Evolutionary conservation across 2,329 filamentous ascomycete genomes (phyloP).

Genomic region (Drechslerella stenobrocha): DNA sequence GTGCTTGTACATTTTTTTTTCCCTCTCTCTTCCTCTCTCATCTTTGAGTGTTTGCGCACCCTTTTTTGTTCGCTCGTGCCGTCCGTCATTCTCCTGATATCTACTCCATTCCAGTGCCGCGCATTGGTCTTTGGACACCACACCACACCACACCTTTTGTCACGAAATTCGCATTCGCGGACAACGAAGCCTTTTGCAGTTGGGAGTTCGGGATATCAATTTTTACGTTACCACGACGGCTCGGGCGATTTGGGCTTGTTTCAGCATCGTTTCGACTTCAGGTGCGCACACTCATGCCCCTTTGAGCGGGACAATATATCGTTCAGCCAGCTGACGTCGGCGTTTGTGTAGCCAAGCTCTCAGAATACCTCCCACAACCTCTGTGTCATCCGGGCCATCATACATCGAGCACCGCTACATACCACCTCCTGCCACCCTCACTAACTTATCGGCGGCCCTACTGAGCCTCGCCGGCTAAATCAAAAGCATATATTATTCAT

Average conservation of each 20-base stretch:
- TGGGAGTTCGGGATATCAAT: neutral
- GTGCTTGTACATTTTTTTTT: conserved; percentile 7
- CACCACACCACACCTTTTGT: conserved; percentile 2
- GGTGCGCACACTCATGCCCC: neutral
- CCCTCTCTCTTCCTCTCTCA: too few species aligned
- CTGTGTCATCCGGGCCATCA: too few species aligned
- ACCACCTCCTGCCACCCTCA: too few species aligned
- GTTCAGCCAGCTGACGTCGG: too few species aligned
- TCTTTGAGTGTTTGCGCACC: too few species aligned
- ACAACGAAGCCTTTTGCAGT: neutral
- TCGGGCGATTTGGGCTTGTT: neutral
- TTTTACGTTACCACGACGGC: neutral
- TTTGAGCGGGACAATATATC: too few species aligned
- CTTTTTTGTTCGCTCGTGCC: neutral
- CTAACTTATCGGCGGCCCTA: too few species aligned
- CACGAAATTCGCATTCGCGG: conserved; percentile 1
- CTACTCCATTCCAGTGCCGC: conserved; percentile 26
- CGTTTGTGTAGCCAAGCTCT: too few species aligned
- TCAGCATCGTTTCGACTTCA: neutral
- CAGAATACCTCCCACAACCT: too few species aligned
- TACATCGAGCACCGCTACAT: too few species aligned
- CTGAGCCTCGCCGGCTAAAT: too few species aligned
- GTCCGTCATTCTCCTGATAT: conserved; percentile 1
- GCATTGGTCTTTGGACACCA: conserved; percentile 26
- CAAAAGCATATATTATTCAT: too few species aligned